A percentile compares a stretch with the other conserved stretches of the same genome.
Conservation (phyloP, 164 flowering plant genomes). For the Berberis thunbergii region DNA sequence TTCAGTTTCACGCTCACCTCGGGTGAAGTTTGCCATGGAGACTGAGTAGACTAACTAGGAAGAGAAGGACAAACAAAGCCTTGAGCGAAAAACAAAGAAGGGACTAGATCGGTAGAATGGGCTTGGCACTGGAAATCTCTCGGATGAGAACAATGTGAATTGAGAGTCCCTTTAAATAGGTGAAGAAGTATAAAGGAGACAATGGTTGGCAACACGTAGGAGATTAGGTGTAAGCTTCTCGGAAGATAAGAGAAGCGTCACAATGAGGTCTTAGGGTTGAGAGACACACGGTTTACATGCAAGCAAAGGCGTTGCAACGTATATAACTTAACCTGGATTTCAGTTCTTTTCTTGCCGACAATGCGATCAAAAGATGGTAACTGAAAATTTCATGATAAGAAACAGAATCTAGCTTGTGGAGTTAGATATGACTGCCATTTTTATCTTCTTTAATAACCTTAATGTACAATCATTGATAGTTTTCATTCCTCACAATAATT, state of each 20-base stretch:
- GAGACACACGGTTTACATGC: constrained; percentile 43
- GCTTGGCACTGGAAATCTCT: not conserved
- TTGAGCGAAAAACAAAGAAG: not conserved
- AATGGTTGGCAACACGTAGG: constrained; percentile 8
- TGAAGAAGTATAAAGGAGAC: not conserved
- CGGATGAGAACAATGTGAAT: not conserved
- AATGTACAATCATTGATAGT: not conserved
- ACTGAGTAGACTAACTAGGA: not conserved
- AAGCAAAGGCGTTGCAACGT: constrained; percentile 23
- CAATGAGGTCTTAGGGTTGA: constrained; percentile 5
- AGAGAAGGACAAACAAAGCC: not conserved
- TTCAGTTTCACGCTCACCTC: constrained; percentile 14
- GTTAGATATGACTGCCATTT: not conserved
- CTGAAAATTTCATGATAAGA: not conserved
- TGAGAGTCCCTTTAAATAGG: constrained; percentile 17
- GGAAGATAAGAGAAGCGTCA: constrained; percentile 18
- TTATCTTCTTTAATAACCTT: not conserved
- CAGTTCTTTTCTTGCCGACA: constrained; percentile 24
- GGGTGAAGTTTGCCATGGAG: constrained; percentile 26
- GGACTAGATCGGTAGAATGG: not conserved
- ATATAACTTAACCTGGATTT: constrained; percentile 20
- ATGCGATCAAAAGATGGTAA: not conserved
- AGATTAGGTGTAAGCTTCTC: constrained; percentile 21
- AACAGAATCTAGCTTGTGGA: not conserved
- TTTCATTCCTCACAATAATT: not conserved